Evolutionary conservation across 1,284 basidiomycete genomes (phyloP).

Genomic region (Rhodotorula sp.): DNA sequence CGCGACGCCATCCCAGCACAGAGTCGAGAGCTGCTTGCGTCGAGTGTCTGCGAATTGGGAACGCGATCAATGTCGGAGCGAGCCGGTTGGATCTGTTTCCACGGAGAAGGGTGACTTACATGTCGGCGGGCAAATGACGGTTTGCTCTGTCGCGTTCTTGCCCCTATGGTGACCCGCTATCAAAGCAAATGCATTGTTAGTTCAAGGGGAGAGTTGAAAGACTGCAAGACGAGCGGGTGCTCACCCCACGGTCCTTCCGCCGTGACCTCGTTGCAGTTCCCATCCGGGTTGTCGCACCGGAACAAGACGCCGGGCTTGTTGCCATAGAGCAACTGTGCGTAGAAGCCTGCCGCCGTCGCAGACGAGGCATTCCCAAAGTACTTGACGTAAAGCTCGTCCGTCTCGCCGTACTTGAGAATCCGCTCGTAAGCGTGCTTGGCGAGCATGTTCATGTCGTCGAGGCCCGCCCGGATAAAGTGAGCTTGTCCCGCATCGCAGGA

Average conservation of each 20-base stretch:
- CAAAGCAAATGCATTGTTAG: no score
- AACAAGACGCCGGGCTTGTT: neutral
- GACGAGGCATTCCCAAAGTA: neutral
- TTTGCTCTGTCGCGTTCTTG: conserved; percentile 1
- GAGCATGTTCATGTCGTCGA: conserved; percentile 1
- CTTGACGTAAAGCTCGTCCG: neutral
- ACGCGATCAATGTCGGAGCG: no score
- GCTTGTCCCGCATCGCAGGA: neutral
- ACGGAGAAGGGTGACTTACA: neutral
- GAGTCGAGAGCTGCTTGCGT: no score
- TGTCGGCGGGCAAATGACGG: neutral
- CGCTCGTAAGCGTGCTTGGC: neutral
- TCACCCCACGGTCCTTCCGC: conserved; percentile 1
- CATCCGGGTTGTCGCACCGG: neutral
- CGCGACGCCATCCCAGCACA: no score
- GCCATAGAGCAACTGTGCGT: neutral
- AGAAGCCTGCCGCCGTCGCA: neutral
- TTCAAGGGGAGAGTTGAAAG: neutral
- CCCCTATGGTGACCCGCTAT: neutral
- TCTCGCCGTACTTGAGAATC: conserved; percentile 2
- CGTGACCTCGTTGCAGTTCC: neutral
- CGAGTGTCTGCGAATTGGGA: no score
- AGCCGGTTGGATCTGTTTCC: no score
- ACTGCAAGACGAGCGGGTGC: neutral
- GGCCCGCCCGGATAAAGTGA: neutral